These are phyloP conservation scores for Aristolochia contorta DNA, from an alignment of 164 flowering plant genomes.

Conservation along the genomic window DNA sequence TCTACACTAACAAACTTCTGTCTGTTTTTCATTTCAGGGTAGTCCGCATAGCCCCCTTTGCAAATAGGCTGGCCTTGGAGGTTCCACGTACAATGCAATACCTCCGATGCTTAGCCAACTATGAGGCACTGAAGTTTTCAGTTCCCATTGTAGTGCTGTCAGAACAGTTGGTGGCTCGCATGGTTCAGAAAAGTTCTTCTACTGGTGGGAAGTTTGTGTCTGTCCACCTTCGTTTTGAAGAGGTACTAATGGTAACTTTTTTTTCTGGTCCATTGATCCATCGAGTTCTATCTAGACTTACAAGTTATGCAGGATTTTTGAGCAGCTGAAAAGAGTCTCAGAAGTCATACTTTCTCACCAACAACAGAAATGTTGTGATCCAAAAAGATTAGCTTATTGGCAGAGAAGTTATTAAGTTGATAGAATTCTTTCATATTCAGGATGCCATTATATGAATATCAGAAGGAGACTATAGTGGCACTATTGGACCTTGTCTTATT, in stretches of 20 bases:
- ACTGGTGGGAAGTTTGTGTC: conserved; percentile 70
- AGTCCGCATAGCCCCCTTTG: conserved; percentile 78
- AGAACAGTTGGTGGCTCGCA: conserved; percentile 43
- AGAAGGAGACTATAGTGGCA: too few relatives aligned
- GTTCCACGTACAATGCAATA: conserved; percentile 68
- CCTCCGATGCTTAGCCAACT: conserved; percentile 78
- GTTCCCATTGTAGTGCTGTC: conserved; percentile 50
- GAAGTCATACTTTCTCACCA: too few relatives aligned
- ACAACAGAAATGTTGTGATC: too few relatives aligned
- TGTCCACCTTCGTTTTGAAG: conserved; percentile 85
- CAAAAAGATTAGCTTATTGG: too few relatives aligned
- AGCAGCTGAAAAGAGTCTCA: too few relatives aligned
- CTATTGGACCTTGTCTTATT: too few relatives aligned
- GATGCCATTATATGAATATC: too few relatives aligned
- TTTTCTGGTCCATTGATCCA: too few relatives aligned
- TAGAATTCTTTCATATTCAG: too few relatives aligned
- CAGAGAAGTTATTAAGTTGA: too few relatives aligned
- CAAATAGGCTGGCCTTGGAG: conserved; percentile 75
- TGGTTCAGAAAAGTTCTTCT: conserved; percentile 48
- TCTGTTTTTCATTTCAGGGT: conserved; percentile 39
- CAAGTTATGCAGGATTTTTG: too few relatives aligned
- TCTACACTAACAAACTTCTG: neutral
- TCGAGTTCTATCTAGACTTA: too few relatives aligned
- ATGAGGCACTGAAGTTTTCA: conserved; percentile 69
- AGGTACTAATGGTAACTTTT: conserved; percentile 31